Base-by-base conservation (phyloP, 345 rosid genomes). In the Camelina laxa region DNA sequence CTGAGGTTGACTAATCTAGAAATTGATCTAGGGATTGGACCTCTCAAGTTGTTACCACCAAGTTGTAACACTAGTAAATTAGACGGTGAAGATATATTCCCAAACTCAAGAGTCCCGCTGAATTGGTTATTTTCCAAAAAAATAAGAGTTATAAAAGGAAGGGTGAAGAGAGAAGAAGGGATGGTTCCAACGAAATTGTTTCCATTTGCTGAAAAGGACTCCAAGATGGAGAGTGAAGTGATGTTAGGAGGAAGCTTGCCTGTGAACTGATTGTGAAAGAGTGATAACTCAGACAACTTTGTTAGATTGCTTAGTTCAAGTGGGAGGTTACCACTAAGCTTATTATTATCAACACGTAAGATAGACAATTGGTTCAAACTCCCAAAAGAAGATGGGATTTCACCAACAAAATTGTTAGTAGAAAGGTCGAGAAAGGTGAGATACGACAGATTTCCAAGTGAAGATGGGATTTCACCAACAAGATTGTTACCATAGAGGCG, bases 1-100 rank as follows among this genome's bases (percentile, higher is more conserved):
- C 31, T 67, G 4, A 65, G 69, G n/a, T 47, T 65, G 4, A 47
- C 22, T 9, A 65, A 11, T 65, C 47, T 65, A 10, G 69, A 47
- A 5, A 65, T 65, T 1, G 63, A 74, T 5, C 19, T 8, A 2
- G 76, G 80, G 20, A 77, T 70, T 6, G 16, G 69, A 1, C 82
- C 82, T 21, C 3, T 68, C 1, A 82, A 76, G 21, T 67, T 60
- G 47, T 80, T 82, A 13, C 42, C 7, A 30, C 54, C 12, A n/a
- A 69, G 15, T 11, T 24, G 17, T 9, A 69, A 27, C 5, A 36
- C 24, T n/a, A 57, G 24, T 7, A 11, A 12, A 42, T 11, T 4
- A 42, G 65, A 21, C 20, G 36, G 36, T 13, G 65, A 20, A 41
- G 63, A 41, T 14, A 67, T 14, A 51, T 31, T 51, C 11, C 60